Evolutionary conservation across 2,329 filamentous ascomycete genomes (phyloP).

Genomic region (Xylaria hypoxylon): DNA sequence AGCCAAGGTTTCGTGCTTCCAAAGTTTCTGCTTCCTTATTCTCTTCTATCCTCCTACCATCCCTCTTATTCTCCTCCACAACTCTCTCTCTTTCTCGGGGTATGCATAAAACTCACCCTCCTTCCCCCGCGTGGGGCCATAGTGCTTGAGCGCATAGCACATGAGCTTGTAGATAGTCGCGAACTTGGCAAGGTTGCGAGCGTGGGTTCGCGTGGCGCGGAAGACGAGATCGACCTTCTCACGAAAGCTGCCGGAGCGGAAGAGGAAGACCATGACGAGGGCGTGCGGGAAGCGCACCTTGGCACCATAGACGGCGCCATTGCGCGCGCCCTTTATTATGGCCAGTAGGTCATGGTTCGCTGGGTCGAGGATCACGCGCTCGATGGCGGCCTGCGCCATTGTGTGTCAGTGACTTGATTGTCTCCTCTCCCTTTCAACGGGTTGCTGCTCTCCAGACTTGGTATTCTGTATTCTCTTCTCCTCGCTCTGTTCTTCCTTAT

Average conservation of each 20-base stretch:
- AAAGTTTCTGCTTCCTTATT: not conserved
- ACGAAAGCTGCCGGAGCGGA: conserved; percentile 87
- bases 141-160: conserved; percentile 79
- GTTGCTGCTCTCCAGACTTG: not conserved
- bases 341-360: conserved; percentile 86
- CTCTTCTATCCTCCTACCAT: not conserved
- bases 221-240: conserved; percentile 83
- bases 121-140: conserved; percentile 68
- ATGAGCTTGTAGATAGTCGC: conserved; percentile 88
- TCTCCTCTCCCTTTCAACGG: not conserved
- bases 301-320: conserved; percentile 95
- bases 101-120: conserved; percentile 57
- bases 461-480: not conserved
- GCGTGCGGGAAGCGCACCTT: conserved; percentile 99
- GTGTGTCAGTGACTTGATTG: conserved; percentile 8
- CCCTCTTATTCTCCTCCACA: not conserved
- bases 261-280: conserved; percentile 97
- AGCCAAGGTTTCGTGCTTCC: not conserved
- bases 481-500: not conserved
- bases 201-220: conserved; percentile 89
- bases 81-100: conserved; percentile 44
- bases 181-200: conserved; percentile 90
- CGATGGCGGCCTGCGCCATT: conserved; percentile 70
- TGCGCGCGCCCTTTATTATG: conserved; percentile 91
- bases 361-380: conserved; percentile 83